Base-by-base conservation (phyloP, 257 asterid species). In the Gentiana dahurica region DNA sequence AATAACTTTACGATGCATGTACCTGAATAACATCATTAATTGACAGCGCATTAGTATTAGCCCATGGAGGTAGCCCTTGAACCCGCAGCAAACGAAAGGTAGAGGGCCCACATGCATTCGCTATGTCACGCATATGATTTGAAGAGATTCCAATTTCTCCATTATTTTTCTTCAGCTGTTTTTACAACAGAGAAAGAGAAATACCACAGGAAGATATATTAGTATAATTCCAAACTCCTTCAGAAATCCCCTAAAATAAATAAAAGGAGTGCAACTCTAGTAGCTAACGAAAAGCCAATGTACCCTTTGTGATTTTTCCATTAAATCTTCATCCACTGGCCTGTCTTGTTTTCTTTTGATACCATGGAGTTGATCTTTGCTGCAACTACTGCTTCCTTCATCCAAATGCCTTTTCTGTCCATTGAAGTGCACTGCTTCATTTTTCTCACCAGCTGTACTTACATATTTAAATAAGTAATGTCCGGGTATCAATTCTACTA, bases 41-140 rank as follows among this genome's bases (percentile, higher is more conserved):
- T 49, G 98, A 85, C 78, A 81, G 94, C 63, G 95, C 66, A 71
- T 83, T 86, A n/a, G 95, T 78, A 65, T 91, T 91, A 59, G 98
- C 89, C 98, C 98, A 87, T 51, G 69, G 73, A 39, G 90, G 94
- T 35, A 91, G 71, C 66, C 68, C 94, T 73, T 81, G 84, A 54
- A 91, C 98, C 66, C 78, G 73, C 74, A 91, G 34, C 48, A 91
- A 82, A 58, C 93, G 76, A 73, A 87, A 91, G 8, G 87, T 75
- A 38, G 45, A 60, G 6, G 89, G 85, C 24, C 81, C 52, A 65
- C 66, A 77, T 70, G 71, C 80, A 60, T 69, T 81, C 15, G 92
- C 66, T 71, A 79, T 61, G 38, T 46, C 73, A 7, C 77, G 70
- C 41, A 83, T 75, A 7, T 78, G 88, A 72, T 85, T 84, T 2